Conservation (phyloP, 257 asterid species). For the Capsicum rhomboideum region DNA sequence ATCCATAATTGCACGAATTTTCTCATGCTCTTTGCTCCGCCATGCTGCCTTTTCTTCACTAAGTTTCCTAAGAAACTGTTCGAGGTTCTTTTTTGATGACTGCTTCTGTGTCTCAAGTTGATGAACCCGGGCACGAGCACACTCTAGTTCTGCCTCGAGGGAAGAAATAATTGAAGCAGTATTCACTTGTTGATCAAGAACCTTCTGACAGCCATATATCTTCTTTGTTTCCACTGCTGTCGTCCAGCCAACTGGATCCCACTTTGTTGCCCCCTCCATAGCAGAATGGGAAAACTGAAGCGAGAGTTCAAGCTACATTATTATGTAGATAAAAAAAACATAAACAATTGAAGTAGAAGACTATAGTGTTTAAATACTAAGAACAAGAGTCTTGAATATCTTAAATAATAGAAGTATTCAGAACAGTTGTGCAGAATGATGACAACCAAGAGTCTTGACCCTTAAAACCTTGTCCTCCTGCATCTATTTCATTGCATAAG, state of each 20-base stretch:
- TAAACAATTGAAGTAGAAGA: neutral
- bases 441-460: neutral
- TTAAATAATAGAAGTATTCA: neutral
- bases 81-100: slow-evolving; percentile 53
- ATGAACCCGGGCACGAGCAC: slow-evolving; percentile 39
- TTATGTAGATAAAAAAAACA: neutral
- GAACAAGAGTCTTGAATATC: neutral
- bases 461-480: neutral
- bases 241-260: slow-evolving; percentile 49
- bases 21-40: slow-evolving; percentile 61
- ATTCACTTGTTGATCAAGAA: slow-evolving; percentile 16
- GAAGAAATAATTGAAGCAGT: slow-evolving; percentile 35
- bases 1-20: slow-evolving; percentile 45
- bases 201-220: slow-evolving; percentile 21
- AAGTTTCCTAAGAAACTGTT: slow-evolving; percentile 56
- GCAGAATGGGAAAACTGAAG: slow-evolving; percentile 33
- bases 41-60: slow-evolving; percentile 55
- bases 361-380: neutral
- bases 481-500: neutral
- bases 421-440: neutral
- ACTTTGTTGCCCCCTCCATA: slow-evolving; percentile 65
- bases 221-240: slow-evolving; percentile 21
- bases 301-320: slow-evolving; percentile 28
- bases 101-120: slow-evolving; percentile 49
- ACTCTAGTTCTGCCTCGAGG: slow-evolving; percentile 49